phyloP scores from a whole-genome alignment of 2,329 filamentous ascomycete genomes.

The Colletotrichum lini region DNA sequence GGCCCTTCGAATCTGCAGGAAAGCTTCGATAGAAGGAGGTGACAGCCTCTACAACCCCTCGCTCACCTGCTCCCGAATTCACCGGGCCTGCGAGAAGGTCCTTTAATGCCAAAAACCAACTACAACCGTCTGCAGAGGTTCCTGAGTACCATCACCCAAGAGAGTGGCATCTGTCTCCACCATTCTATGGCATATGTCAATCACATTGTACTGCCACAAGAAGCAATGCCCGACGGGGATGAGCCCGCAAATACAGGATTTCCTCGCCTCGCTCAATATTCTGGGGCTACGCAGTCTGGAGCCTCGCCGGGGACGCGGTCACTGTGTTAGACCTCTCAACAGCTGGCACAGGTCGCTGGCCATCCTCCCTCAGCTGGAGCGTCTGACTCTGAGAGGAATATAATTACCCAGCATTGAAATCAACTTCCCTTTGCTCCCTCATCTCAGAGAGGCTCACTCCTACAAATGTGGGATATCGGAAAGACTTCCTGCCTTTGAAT shows the following conservation, averaged over 20 bases:
- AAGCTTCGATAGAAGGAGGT: background rate
- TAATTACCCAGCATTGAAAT: fast-evolving
- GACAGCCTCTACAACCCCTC: background rate
- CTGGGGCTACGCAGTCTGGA: background rate
- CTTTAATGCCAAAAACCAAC: background rate
- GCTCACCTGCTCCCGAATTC: background rate
- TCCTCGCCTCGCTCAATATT: background rate
- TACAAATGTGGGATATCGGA: background rate
- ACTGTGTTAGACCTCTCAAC: background rate
- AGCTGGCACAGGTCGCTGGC: background rate
- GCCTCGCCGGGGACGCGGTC: background rate
- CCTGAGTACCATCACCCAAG: background rate
- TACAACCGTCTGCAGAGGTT: background rate
- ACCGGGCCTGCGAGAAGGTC: background rate
- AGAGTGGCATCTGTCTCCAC: background rate
- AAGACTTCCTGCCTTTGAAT: too few species aligned
- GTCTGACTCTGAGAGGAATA: background rate
- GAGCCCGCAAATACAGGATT: background rate
- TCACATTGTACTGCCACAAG: background rate
- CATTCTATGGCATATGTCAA: background rate
- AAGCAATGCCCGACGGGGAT: background rate
- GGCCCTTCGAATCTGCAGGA: background rate
- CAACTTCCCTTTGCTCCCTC: background rate
- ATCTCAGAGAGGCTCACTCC: background rate
- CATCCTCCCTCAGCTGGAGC: background rate